Evolutionary conservation across 177 flowering plant genomes (phyloP).

Genomic region (Vitis hybrid): DNA sequence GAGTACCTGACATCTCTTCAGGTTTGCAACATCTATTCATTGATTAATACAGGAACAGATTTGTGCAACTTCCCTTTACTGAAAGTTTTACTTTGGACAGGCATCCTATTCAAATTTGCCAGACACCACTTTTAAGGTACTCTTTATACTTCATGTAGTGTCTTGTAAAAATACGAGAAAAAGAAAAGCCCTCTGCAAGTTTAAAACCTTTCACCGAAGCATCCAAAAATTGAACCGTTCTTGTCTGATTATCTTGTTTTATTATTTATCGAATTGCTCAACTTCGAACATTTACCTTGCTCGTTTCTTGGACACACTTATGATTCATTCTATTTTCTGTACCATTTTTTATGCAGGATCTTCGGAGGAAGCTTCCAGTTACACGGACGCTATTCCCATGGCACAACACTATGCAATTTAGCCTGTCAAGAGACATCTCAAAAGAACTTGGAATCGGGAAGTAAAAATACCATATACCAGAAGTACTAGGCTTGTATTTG

Average conservation of each 20-base stretch:
- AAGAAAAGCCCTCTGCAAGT: no score
- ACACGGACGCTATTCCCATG: slow-evolving; percentile 96
- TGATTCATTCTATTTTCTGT: background rate
- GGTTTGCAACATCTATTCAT: slow-evolving; percentile 37
- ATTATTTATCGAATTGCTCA: no score
- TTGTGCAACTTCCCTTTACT: slow-evolving; percentile 11
- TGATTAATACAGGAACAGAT: background rate
- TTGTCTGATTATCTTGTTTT: no score
- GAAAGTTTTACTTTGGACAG: slow-evolving; percentile 43
- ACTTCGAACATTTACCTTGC: no score
- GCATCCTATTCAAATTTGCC: slow-evolving; percentile 83
- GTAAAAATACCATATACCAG: slow-evolving; percentile 22
- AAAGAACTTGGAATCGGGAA: slow-evolving; percentile 76
- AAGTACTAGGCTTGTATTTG: background rate
- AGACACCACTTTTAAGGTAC: slow-evolving; percentile 95
- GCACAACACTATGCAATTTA: slow-evolving; percentile 84
- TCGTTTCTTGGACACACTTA: no score
- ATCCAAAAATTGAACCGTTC: no score
- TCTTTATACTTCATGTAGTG: background rate
- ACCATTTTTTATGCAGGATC: slow-evolving; percentile 57
- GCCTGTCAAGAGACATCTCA: slow-evolving; percentile 71
- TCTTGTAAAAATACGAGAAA: no score
- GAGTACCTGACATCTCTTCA: slow-evolving; percentile 87
- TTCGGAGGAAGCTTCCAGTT: slow-evolving; percentile 94
- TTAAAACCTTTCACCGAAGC: no score